Evolutionary conservation across 441 rosid genomes (phyloP), one percentile per base, ranked within the genome.

Genomic region (Pelargonium cotyledonis): DNA sequence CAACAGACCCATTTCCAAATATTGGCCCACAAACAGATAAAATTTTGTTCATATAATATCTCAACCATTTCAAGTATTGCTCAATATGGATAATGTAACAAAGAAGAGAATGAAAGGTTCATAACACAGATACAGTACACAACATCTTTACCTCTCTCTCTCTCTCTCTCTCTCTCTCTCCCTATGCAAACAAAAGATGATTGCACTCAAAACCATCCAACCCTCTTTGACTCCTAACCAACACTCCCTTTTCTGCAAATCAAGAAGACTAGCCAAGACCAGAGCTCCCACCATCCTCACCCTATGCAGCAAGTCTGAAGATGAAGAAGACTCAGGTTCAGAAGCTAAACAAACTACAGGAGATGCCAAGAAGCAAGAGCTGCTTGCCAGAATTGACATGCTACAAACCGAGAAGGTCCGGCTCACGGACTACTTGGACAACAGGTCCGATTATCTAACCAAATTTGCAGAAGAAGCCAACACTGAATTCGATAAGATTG

Each of bases 341-440:
- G 83, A 82, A 5, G 80, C 82, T 41, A 67, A 89, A 40, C 73
- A 79, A 65, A 80, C 89, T 1, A 86, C 81, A 73, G 96, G 92
- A 10, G 97, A 91, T 75, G 74, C 82, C 38, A 76, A 73, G 21
- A 85, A 81, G 77, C 99, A 91, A 80, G 99, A 95, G 66, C 80
- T 90, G 77, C 89, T 95, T 55, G 96, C 90, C 18, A 83, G 84
- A 65, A 95, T 95, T 65, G 96, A 92, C 31, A 87, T 91, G 94
- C 81, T 95, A 51, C 92, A 91, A 74, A 53, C 96, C 67, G 84
- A 89, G 5, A 91, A 94, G 72, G 94, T 91, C 68, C 94, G 92
- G 14, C 88, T 91, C 72, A 86, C 96, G 0, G 92, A 85, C 70
- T 95, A 87, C 72, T 75, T 91, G 65, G 97, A 95, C 55, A 89